Base-by-base conservation (phyloP, 148 eudicot genomes). In the Beta vulgaris region DNA sequence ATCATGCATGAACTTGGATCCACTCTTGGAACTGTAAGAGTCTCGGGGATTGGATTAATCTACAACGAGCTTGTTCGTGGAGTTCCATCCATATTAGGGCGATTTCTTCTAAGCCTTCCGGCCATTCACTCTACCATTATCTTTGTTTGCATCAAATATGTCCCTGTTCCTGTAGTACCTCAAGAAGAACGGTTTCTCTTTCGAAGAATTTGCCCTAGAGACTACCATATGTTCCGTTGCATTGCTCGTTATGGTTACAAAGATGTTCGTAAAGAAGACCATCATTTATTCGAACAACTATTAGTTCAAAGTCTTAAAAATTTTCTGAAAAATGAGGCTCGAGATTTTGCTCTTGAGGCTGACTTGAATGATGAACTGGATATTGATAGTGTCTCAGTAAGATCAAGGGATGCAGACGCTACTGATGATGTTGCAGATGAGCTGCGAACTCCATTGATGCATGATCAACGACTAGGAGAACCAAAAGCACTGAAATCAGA, bases 41-140 rank as follows among this genome's bases (percentile, higher is more conserved):
- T 86, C 49, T 91, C 99, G 0, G 99, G 99, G 14, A 86, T 95
- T 10, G 99, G 99, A 7, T 72, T 95, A 36, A 72, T 95, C 8
- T 95, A 95, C 82, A 92, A 86, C 36, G 99, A 95, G 80, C 90
- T 95, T 1, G 97, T 95, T 73, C 90, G 89, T 62, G 99, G 99
- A 0, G 80, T 95, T 64, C 99, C 99, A 19, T 92, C 97, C 6
- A 85, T 95, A 69, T 72, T 95, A 6, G 93, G 96, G 9, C 97
- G 87, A 68, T 89, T 92, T 81, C 85, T 92, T 34, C 77, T 92
- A 35, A 88, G 89, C 65, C 88, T 95, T 54, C 99, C 99, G 0
- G 97, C 96, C 1, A 87, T 95, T 65, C 99, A 95, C 77, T 92
- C 99, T 0, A 86, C 87, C 15, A 72, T 95, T 10, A 85, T 92